Percentiles rank a stretch among this genome's conserved stretches.
These are phyloP conservation scores for Fraxinus velutina DNA, from an alignment of 305 asterid species.

Conservation along the genomic window DNA sequence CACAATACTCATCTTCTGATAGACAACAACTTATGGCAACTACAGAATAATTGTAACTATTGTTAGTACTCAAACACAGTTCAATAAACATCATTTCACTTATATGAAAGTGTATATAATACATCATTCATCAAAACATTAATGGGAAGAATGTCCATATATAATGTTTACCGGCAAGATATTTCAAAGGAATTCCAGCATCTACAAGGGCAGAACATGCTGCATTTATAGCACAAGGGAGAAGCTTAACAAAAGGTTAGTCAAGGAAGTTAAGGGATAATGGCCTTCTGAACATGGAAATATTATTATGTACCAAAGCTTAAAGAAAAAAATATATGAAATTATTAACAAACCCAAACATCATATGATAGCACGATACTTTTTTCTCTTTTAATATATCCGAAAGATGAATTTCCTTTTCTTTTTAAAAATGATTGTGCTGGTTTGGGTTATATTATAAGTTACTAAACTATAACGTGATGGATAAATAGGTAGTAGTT, in stretches of 20 bases:
- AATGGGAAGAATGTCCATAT: background rate
- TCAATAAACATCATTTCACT: background rate
- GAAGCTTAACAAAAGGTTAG: slow-evolving; percentile 57
- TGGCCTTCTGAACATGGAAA: background rate
- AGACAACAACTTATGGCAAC: slow-evolving; percentile 73
- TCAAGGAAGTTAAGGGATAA: slow-evolving; percentile 48
- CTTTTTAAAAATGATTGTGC: background rate
- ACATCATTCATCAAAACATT: background rate
- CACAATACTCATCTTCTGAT: slow-evolving; percentile 49
- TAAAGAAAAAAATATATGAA: background rate
- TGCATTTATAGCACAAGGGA: slow-evolving; percentile 89
- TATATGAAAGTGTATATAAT: background rate
- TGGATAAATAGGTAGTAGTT: background rate
- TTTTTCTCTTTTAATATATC: background rate
- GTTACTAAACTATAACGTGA: background rate
- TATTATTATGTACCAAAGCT: background rate
- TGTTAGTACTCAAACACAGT: slow-evolving; percentile 19
- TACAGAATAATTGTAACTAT: slow-evolving; percentile 30
- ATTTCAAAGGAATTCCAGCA: slow-evolving; percentile 89
- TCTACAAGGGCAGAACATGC: slow-evolving; percentile 84
- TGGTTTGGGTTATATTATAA: background rate
- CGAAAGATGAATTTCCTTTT: background rate
- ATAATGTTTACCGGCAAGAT: slow-evolving; percentile 58
- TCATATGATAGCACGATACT: background rate
- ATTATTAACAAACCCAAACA: background rate